Base-by-base conservation (phyloP, 371 early-diverging fungal genomes). In the Blakeslea trispora region DNA sequence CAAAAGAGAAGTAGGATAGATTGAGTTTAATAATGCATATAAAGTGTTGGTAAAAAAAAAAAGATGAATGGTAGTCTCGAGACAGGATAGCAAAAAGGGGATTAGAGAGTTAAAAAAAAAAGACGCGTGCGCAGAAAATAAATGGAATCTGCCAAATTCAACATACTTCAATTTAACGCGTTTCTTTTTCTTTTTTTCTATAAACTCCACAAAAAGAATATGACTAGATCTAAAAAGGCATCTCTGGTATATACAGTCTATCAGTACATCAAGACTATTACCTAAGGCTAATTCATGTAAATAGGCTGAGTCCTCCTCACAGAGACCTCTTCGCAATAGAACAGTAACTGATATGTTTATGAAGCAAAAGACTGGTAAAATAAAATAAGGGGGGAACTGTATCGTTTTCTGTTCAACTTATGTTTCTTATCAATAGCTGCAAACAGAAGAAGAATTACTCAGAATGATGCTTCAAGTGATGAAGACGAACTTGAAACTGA, bases 311-410 rank as follows among this genome's bases (percentile, higher is more conserved):
- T 22, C 40, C 1, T 62, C 57, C 46, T 57, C 57, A 22, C 40
- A 54, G 41, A 47, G 55, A 45, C 56, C 64, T 6, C 44, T 44
- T 55, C 69, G 69, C 21, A 32, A 54, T 19, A 64, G 31, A 47
- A 64, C 69, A 28, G 66, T 69, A 5, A 62, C 69, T 46, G 61
- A 65, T 18, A 55, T 69, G 52, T 69, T 69, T 46, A 43, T 45
- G 14, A 61, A 59, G n/a, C 65, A 69, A 53, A 65, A 57, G 35
- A 45, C 53, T 21, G 52, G 57, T 52, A 56, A 53, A 18, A 19
- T 28, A 28, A 28, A 3, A 28, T 28, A 5, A 5, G 28, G 7
- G 5, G 3, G 7, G 28, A 7, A 28, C 28, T n/a, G n/a, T n/a
- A n/a, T n/a, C n/a, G n/a, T n/a, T n/a, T n/a, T n/a, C n/a, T n/a